Evolutionary conservation across 108 stramenopile species (phyloP).

Genomic region (Skeletonema tropicum): DNA sequence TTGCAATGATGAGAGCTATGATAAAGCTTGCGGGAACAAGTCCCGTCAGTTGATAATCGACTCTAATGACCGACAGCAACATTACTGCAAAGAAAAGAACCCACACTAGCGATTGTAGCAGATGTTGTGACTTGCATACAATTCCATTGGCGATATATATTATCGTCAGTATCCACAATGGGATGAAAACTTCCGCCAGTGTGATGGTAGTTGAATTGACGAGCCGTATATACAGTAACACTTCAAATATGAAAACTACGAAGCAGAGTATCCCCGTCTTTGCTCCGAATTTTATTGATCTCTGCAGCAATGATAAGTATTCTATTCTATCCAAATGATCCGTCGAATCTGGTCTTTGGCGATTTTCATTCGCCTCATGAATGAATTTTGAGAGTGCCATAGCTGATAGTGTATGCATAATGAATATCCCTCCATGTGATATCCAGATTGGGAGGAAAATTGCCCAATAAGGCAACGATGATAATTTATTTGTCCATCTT

Average conservation of each 20-base stretch:
- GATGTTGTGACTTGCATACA: conserved; percentile 86
- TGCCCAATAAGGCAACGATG: conserved; percentile 70
- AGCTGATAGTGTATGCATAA: conserved; percentile 71
- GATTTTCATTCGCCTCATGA: conserved; percentile 77
- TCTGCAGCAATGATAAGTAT: conserved; percentile 82
- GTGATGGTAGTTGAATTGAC: conserved; percentile 46
- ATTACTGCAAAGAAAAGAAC: conserved; percentile 64
- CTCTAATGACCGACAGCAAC: conserved; percentile 63
- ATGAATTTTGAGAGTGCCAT: conserved; percentile 79
- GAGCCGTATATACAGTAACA: conserved; percentile 69
- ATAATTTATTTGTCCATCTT: conserved; percentile 68
- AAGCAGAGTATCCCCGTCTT: conserved; percentile 88
- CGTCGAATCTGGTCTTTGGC: conserved; percentile 80
- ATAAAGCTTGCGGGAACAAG: conserved; percentile 57
- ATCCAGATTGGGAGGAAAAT: conserved; percentile 80
- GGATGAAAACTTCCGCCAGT: conserved; percentile 54
- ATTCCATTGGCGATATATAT: conserved; percentile 77
- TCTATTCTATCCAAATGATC: conserved; percentile 87
- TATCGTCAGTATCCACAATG: conserved; percentile 76
- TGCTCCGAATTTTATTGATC: conserved; percentile 83
- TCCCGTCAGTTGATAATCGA: conserved; percentile 61
- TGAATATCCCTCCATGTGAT: conserved; percentile 73
- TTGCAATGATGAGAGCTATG: conserved; percentile 63
- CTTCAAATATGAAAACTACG: conserved; percentile 78
- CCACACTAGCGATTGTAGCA: conserved; percentile 71